A percentile compares a stretch with the other conserved stretches of the same genome.
Evolutionary conservation across 768 basidiomycete species (phyloP).

Genomic region (Lentinus brumalis): DNA sequence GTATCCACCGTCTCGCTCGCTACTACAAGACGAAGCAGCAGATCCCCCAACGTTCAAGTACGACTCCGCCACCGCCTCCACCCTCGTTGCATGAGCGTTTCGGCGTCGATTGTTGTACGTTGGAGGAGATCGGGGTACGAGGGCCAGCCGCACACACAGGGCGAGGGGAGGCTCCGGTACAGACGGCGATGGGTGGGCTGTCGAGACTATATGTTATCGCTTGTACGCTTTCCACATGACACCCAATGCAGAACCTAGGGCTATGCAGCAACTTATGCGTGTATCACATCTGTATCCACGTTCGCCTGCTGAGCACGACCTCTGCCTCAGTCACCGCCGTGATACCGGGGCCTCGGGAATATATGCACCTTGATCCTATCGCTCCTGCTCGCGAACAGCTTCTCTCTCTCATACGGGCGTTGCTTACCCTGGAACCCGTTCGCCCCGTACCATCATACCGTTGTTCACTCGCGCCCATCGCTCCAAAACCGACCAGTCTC

Average conservation of each 20-base stretch:
- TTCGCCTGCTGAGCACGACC: no score
- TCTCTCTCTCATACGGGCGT: no score
- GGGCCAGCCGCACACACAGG: conserved; percentile 1
- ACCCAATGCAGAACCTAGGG: conserved; percentile 27
- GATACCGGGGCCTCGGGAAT: no score
- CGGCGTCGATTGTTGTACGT: conserved; percentile 6
- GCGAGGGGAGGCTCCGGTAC: conserved; percentile 12
- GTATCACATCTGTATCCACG: not conserved
- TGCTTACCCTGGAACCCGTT: no score
- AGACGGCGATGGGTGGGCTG: conserved; percentile 18
- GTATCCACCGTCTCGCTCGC: conserved; percentile 95
- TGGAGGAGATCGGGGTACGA: conserved; percentile 6
- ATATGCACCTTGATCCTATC: no score
- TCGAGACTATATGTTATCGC: conserved; percentile 23
- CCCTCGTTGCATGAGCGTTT: conserved; percentile 69
- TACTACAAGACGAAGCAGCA: conserved; percentile 99
- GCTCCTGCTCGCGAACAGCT: no score
- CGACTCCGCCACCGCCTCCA: conserved; percentile 93
- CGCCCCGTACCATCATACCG: no score
- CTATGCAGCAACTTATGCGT: conserved; percentile 18
- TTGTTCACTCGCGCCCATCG: no score
- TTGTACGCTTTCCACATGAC: conserved; percentile 28
- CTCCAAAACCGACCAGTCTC: no score
- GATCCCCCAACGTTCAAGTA: conserved; percentile 98
- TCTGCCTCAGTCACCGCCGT: no score